A percentile compares a stretch with the other conserved stretches of the same genome.
Conservation (phyloP, 1,284 basidiomycete species). For the Puccinia horiana region DNA sequence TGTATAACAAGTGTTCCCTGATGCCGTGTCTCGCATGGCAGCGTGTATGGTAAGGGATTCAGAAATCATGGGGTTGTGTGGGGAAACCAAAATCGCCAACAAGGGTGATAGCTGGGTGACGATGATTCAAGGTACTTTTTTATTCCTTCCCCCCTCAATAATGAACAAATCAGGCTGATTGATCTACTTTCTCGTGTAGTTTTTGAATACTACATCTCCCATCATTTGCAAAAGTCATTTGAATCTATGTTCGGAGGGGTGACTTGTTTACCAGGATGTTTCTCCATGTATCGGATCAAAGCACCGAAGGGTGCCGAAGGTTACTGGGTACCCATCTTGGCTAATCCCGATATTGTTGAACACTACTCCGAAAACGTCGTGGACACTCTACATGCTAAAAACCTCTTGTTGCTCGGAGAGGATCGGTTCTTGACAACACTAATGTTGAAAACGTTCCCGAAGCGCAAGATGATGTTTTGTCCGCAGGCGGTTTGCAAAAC, state of each 20-base stretch:
- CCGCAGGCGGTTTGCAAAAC: constrained; percentile 63
- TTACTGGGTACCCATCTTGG: constrained; percentile 61
- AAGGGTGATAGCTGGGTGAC: constrained; percentile 62
- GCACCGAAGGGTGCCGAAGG: constrained; percentile 61
- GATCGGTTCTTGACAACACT: constrained; percentile 62
- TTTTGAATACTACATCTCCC: constrained; percentile 99
- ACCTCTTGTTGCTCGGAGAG: constrained; percentile 61
- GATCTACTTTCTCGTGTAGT: constrained; percentile 51
- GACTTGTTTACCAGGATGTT: constrained; percentile 62
- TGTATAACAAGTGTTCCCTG: constrained; percentile 59
- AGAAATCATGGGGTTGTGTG: constrained; percentile 63
- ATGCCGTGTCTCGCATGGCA: constrained; percentile 61
- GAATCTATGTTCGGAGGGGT: constrained; percentile 61
- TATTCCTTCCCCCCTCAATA: neutral
- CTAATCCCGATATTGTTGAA: constrained; percentile 61
- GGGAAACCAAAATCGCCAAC: constrained; percentile 63
- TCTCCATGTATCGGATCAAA: constrained; percentile 62
- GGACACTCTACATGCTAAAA: constrained; percentile 62
- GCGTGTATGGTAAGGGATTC: constrained; percentile 62
- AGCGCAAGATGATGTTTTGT: constrained; percentile 62
- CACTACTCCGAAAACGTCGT: constrained; percentile 63
- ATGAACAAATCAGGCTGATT: neutral
- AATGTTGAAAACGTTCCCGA: constrained; percentile 62
- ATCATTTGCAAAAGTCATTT: constrained; percentile 74
- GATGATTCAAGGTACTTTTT: constrained; percentile 60